Evolutionary conservation across 2,329 filamentous ascomycete species (phyloP), one percentile per base, ranked within the genome.

Genomic region (Alternaria sp.): DNA sequence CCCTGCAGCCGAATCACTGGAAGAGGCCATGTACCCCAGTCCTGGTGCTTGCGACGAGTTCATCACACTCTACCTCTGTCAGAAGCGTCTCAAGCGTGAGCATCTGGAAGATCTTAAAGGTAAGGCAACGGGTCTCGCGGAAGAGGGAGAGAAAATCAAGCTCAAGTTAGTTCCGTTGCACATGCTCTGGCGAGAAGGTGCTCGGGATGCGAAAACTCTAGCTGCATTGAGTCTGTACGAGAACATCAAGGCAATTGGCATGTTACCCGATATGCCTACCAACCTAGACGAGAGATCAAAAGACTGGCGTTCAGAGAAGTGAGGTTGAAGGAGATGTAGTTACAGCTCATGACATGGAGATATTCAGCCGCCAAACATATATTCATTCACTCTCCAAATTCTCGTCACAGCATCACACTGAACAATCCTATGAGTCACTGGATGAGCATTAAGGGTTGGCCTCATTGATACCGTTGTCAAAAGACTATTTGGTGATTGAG

Each of bases 131-230:
- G 86, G 86, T 0, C 58, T 87, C 62, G 78, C 84, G 36, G 79
- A 85, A 4, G 79, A 87, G 53, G 85, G 85, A 3, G 86, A 88
- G 74, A 87, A 85, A 66, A 88, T 88, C 57, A 87, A 83, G 7
- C 68, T 88, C 60, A 87, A 85, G 70, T 70, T 89, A 18, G 83
- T 87, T 14, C 79, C 76, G 30, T 64, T 88, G 59, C 73, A 81
- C 34, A 74, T 84, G 43, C 61, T 86, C 49, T 89, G 86, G 85
- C 85, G 80, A 65, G 83, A 84, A 50, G 85, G 82, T 3, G 78
- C 80, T 28, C 78, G 85, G 36, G 86, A 89, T 78, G 85, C 79
- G 9, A 89, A 89, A 73, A 81, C 84, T 0, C 72, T 88, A 54
- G 82, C 83, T 32, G 86, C 85, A 8, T 81, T 83, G 79, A 84